Evolutionary conservation across 2,329 filamentous ascomycete species (phyloP).

Genomic region (Cladobotryum protrusum): DNA sequence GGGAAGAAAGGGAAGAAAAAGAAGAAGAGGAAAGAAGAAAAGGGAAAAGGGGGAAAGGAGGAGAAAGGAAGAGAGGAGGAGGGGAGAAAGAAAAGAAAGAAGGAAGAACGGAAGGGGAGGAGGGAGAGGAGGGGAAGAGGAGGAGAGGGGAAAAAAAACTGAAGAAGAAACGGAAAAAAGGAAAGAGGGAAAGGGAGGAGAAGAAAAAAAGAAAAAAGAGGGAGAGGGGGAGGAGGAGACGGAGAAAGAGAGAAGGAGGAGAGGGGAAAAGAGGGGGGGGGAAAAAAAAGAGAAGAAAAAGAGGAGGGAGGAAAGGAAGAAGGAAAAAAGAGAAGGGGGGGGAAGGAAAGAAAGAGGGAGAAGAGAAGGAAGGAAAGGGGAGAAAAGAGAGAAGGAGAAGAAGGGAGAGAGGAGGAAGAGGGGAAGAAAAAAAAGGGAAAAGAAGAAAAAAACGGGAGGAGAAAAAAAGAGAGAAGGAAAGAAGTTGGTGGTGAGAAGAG

Average conservation of each 20-base stretch:
- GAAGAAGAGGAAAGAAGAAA: no score
- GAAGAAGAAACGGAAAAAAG: no score
- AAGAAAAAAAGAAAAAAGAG: neutral
- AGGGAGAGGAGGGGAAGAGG: neutral
- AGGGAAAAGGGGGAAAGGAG: no score
- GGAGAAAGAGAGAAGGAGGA: neutral
- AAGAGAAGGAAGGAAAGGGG: neutral
- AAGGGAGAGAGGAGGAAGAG: neutral
- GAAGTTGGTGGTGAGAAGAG: neutral
- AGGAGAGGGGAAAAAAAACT: neutral
- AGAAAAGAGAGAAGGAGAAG: neutral
- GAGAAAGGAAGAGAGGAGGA: no score
- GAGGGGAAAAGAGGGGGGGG: no score
- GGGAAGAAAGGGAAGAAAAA: no score
- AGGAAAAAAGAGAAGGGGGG: neutral
- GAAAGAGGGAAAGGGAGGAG: neutral
- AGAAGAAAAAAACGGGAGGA: neutral
- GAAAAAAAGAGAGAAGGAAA: neutral
- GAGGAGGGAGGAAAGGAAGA: neutral
- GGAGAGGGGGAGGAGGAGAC: neutral
- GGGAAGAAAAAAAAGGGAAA: neutral
- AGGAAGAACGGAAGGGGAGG: neutral
- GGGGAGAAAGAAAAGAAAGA: neutral
- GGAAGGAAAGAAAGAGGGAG: neutral
- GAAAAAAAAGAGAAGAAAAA: neutral